Evolutionary conservation across 768 basidiomycete species (phyloP).

Genomic region (Porpolomopsis calyptriformis): DNA sequence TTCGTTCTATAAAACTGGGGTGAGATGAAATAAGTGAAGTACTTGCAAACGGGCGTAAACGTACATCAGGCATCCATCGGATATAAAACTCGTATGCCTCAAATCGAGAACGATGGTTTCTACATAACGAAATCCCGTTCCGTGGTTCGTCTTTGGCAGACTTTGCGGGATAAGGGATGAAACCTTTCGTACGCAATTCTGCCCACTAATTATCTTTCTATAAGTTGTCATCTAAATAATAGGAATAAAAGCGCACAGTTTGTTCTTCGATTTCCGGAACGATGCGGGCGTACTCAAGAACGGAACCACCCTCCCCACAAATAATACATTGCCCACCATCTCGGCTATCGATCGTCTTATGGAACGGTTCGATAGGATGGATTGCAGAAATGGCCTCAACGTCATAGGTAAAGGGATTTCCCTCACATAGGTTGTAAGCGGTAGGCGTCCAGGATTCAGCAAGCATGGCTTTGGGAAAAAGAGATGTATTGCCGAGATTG

Average conservation of each 20-base stretch:
- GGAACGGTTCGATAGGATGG: not conserved
- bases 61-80: constrained; percentile 10
- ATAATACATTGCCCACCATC: not conserved
- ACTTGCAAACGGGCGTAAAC: constrained; percentile 1
- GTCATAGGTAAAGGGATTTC: not conserved
- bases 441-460: too few species aligned
- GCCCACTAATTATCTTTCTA: not conserved
- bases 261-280: not conserved
- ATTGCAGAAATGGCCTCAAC: not conserved
- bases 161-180: constrained; percentile 1
- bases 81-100: constrained; percentile 10
- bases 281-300: not conserved
- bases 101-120: constrained; percentile 5
- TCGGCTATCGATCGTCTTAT: not conserved
- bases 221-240: not conserved
- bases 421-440: not conserved
- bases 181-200: not conserved
- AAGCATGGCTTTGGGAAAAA: too few species aligned
- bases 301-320: not conserved
- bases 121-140: constrained; percentile 10
- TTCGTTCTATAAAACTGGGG: constrained; percentile 4
- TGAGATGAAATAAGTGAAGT: too few species aligned
- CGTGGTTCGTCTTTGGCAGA: constrained; percentile 10
- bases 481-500: too few species aligned
- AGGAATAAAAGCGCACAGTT: not conserved